phyloP scores from a whole-genome alignment of 768 basidiomycete genomes.

The Boletus pseudopeckii region DNA sequence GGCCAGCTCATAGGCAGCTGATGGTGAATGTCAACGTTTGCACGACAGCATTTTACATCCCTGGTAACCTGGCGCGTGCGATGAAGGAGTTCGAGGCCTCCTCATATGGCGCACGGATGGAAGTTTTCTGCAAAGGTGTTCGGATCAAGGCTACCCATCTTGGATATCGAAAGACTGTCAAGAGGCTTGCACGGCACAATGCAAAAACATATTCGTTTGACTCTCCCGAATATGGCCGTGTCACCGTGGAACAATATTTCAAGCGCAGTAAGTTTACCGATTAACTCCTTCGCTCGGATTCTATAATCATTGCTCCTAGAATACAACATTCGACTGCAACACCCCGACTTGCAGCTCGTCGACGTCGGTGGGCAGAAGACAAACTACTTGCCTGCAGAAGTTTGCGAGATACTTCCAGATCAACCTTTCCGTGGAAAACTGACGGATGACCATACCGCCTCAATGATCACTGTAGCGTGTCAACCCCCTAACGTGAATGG shows the following conservation, averaged over 20 bases:
- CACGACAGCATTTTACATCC: constrained; percentile 45
- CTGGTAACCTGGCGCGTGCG: constrained; percentile 41
- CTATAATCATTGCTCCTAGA: constrained; percentile 30
- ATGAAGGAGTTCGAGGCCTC: constrained; percentile 42
- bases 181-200: constrained; percentile 42
- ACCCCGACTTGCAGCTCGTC: constrained; percentile 43
- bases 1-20: constrained; percentile 40
- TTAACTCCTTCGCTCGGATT: neutral
- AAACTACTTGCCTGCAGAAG: constrained; percentile 44
- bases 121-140: constrained; percentile 63
- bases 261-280: constrained; percentile 36
- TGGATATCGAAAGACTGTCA: constrained; percentile 73
- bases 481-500: constrained; percentile 50
- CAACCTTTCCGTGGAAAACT: constrained; percentile 49
- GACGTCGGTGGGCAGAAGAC: constrained; percentile 46
- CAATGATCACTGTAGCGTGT: constrained; percentile 50
- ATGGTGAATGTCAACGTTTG: constrained; percentile 57
- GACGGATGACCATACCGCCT: constrained; percentile 49
- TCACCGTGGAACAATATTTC: constrained; percentile 50
- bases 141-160: constrained; percentile 67
- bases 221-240: constrained; percentile 37
- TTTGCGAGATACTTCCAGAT: constrained; percentile 45
- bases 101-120: constrained; percentile 56
- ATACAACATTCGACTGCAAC: constrained; percentile 37
- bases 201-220: constrained; percentile 41